phyloP scores from a whole-genome alignment of 2,329 filamentous ascomycete species.

The Alternaria tenuissima region DNA sequence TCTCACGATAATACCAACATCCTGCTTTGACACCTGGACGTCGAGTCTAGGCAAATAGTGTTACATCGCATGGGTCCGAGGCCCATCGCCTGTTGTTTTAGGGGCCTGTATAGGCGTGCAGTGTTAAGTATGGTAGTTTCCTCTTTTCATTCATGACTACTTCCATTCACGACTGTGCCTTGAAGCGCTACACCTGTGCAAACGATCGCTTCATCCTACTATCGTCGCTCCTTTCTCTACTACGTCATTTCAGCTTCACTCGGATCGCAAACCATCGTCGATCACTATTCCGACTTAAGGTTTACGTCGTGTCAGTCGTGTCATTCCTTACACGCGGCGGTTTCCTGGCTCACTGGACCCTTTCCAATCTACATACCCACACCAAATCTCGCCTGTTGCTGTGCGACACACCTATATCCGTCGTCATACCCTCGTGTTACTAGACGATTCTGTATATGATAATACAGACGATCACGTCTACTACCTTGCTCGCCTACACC shows the following conservation, averaged over 20 bases:
- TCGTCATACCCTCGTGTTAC: slow-evolving; percentile 2
- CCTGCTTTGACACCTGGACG: slow-evolving; percentile 14
- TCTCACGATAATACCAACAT: slow-evolving; percentile 15
- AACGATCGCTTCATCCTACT: slow-evolving; percentile 7
- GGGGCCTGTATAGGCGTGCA: slow-evolving; percentile 6
- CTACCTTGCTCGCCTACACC: too few relatives aligned
- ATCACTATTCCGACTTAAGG: slow-evolving; percentile 1
- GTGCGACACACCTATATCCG: slow-evolving; percentile 20
- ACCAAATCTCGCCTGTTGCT: slow-evolving; percentile 27
- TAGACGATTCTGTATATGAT: neutral
- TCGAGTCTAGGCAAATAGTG: slow-evolving; percentile 20
- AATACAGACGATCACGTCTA: neutral
- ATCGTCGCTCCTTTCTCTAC: slow-evolving; percentile 18
- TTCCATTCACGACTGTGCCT: slow-evolving; percentile 23
- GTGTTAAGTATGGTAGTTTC: slow-evolving; percentile 20
- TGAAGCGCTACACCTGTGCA: slow-evolving; percentile 28
- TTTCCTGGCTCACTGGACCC: slow-evolving; percentile 10
- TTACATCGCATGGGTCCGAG: slow-evolving; percentile 17
- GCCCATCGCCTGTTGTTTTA: slow-evolving; percentile 8
- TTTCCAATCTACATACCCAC: slow-evolving; percentile 19
- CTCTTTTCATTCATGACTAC: slow-evolving; percentile 3
- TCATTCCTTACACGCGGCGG: slow-evolving; percentile 1
- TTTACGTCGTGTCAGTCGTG: neutral
- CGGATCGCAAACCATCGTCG: neutral
- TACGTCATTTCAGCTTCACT: slow-evolving; percentile 1